phyloP scores from a whole-genome alignment of 192 early-diverging fungal species.

The Coemansia sp. region DNA sequence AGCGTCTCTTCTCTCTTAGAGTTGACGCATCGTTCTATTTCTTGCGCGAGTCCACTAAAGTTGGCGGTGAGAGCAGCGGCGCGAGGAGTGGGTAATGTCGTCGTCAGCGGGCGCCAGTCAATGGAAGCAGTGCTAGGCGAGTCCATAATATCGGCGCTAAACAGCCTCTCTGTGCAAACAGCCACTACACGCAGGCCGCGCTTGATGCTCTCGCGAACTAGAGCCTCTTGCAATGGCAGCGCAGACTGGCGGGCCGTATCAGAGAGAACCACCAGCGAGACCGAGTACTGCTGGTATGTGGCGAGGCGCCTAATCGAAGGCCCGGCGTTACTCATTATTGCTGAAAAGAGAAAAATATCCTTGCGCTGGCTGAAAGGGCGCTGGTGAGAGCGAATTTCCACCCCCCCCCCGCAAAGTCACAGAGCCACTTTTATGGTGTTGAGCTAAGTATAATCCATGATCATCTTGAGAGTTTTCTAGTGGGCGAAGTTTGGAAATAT shows the following conservation, averaged over 20 bases:
- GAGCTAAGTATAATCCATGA: too few relatives aligned
- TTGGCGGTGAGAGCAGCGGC: background rate
- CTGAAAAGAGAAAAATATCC: background rate
- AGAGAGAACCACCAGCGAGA: conserved; percentile 32
- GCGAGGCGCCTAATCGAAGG: conserved; percentile 41
- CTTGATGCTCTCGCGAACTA: conserved; percentile 31
- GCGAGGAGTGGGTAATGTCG: background rate
- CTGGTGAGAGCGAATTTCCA: too few relatives aligned
- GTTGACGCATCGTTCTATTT: background rate
- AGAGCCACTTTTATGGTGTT: too few relatives aligned
- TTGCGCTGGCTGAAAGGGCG: too few relatives aligned
- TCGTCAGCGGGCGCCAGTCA: conserved; percentile 14
- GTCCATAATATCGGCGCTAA: conserved; percentile 23
- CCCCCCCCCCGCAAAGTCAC: too few relatives aligned
- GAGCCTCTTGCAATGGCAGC: conserved; percentile 37
- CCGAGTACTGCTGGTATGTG: conserved; percentile 30
- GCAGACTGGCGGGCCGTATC: conserved; percentile 44
- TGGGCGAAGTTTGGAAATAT: too few relatives aligned
- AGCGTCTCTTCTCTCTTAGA: background rate
- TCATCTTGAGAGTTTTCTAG: too few relatives aligned
- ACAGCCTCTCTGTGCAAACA: conserved; percentile 21
- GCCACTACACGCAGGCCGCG: conserved; percentile 18
- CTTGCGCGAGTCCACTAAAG: background rate
- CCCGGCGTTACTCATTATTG: conserved; percentile 9
- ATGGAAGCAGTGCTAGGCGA: conserved; percentile 1